A percentile compares a stretch with the other conserved stretches of the same genome.
These are phyloP conservation scores for Diaporthe longicolla DNA, from an alignment of 2,329 filamentous ascomycete genomes.

Conservation along the genomic window DNA sequence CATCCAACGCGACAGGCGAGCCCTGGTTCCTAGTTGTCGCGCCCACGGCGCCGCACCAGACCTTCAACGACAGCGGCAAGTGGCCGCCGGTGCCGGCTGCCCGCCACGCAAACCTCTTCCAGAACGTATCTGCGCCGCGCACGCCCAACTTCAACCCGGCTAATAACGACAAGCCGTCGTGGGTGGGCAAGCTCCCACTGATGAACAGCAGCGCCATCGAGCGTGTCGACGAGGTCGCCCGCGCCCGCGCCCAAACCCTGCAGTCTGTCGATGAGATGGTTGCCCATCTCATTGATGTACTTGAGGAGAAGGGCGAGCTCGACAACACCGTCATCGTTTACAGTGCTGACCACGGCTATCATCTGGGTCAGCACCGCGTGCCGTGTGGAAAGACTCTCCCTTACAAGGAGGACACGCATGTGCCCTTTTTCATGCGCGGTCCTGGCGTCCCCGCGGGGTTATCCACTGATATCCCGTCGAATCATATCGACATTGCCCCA, in stretches of 20 bases:
- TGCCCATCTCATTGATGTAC: slow-evolving; percentile 52
- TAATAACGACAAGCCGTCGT: slow-evolving; percentile 55
- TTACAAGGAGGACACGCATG: slow-evolving; percentile 71
- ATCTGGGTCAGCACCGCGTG: slow-evolving; percentile 40
- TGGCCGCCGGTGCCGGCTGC: slow-evolving; percentile 69
- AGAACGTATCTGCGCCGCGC: slow-evolving; percentile 70
- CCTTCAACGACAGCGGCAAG: slow-evolving; percentile 53
- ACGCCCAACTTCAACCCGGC: slow-evolving; percentile 75
- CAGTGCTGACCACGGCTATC: slow-evolving; percentile 42
- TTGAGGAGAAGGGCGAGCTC: slow-evolving; percentile 43
- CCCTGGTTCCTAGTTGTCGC: slow-evolving; percentile 79
- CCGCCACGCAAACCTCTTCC: slow-evolving; percentile 74
- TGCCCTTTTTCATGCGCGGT: slow-evolving; percentile 72
- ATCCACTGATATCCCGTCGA: slow-evolving; percentile 63
- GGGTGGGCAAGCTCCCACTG: slow-evolving; percentile 41
- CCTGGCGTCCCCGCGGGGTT: slow-evolving; percentile 64
- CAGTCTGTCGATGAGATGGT: slow-evolving; percentile 61
- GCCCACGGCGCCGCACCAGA: slow-evolving; percentile 76
- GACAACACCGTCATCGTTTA: slow-evolving; percentile 42
- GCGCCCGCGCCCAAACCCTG: slow-evolving; percentile 59
- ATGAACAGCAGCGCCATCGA: slow-evolving; percentile 39
- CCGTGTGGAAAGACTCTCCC: slow-evolving; percentile 64
- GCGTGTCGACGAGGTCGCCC: slow-evolving; percentile 55
- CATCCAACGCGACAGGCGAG: slow-evolving; percentile 34
- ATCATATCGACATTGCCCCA: slow-evolving; percentile 75